Evolutionary conservation across 805 yeast genomes (phyloP).

Genomic region (Tetrapisispora taiwanensis): DNA sequence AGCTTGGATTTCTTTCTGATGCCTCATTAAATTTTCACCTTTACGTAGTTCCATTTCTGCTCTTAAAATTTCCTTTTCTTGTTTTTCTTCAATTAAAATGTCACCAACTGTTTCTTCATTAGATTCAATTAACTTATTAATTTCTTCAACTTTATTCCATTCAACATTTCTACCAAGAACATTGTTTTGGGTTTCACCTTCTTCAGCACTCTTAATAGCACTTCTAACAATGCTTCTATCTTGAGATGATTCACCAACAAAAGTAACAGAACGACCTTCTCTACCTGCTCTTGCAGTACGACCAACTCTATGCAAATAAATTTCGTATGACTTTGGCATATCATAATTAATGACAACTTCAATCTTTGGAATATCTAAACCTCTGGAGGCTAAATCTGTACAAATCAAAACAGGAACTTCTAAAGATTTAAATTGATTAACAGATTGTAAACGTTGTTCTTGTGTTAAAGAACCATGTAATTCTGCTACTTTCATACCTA

Average conservation of each 20-base stretch:
- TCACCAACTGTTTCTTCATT: constrained; percentile 59
- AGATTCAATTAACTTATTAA: constrained; percentile 49
- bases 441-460: constrained; percentile 84
- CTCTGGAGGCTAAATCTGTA: constrained; percentile 98
- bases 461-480: constrained; percentile 77
- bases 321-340: constrained; percentile 87
- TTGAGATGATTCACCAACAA: constrained; percentile 84
- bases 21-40: constrained; percentile 75
- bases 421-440: constrained; percentile 71
- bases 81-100: constrained; percentile 76
- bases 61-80: constrained; percentile 70
- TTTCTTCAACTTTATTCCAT: constrained; percentile 72
- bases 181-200: constrained; percentile 33
- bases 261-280: constrained; percentile 83
- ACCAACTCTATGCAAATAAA: constrained; percentile 94
- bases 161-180: constrained; percentile 88
- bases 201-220: constrained; percentile 62
- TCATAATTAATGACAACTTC: constrained; percentile 91
- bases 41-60: constrained; percentile 88
- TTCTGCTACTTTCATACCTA: constrained; percentile 71
- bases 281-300: constrained; percentile 99
- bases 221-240: constrained; percentile 88
- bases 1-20: constrained; percentile 70
- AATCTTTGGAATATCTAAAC: constrained; percentile 96
- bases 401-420: constrained; percentile 82